These are phyloP conservation scores for Lachnellula occidentalis DNA, from an alignment of 2,329 filamentous ascomycete genomes.

Conservation along the genomic window DNA sequence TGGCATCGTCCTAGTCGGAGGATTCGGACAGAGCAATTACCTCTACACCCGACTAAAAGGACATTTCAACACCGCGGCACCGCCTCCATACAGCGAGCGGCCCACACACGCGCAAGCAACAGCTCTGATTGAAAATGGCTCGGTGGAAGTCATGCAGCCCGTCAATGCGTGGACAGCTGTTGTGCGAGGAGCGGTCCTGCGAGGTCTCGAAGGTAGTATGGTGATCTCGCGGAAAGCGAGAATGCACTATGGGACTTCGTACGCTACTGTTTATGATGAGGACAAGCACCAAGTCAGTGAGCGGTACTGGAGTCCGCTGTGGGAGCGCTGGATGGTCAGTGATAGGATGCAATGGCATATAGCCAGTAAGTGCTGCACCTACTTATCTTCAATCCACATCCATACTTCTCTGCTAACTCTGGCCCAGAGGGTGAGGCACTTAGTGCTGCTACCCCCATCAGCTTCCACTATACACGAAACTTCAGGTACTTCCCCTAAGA, in stretches of 20 bases:
- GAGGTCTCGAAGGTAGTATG: slow-evolving; percentile 73
- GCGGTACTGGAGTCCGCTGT: slow-evolving; percentile 72
- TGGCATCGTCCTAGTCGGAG: slow-evolving; percentile 76
- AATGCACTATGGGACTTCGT: slow-evolving; percentile 70
- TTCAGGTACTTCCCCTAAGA: slow-evolving; percentile 39
- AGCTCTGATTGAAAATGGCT: slow-evolving; percentile 44
- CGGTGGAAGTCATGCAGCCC: slow-evolving; percentile 75
- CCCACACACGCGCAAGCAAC: slow-evolving; percentile 57
- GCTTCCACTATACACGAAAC: slow-evolving; percentile 81
- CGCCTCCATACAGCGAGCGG: slow-evolving; percentile 58
- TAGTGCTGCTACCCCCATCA: slow-evolving; percentile 67
- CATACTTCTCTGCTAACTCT: slow-evolving; percentile 7
- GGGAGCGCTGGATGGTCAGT: slow-evolving; percentile 79
- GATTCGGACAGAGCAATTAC: slow-evolving; percentile 75
- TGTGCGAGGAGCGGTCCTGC: slow-evolving; percentile 68
- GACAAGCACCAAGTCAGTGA: slow-evolving; percentile 67
- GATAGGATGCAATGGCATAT: slow-evolving; percentile 86
- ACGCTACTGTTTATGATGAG: slow-evolving; percentile 76
- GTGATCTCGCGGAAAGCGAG: slow-evolving; percentile 69
- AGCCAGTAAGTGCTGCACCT: slow-evolving; percentile 42
- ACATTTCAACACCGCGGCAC: slow-evolving; percentile 53
- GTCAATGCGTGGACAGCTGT: slow-evolving; percentile 79
- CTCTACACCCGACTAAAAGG: slow-evolving; percentile 65
- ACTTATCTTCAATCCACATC: slow-evolving; percentile 3
- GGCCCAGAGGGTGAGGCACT: slow-evolving; percentile 60